These are phyloP conservation scores for Rhizodiscina lignyota DNA, from an alignment of 495 filamentous ascomycete species.

Conservation along the genomic window DNA sequence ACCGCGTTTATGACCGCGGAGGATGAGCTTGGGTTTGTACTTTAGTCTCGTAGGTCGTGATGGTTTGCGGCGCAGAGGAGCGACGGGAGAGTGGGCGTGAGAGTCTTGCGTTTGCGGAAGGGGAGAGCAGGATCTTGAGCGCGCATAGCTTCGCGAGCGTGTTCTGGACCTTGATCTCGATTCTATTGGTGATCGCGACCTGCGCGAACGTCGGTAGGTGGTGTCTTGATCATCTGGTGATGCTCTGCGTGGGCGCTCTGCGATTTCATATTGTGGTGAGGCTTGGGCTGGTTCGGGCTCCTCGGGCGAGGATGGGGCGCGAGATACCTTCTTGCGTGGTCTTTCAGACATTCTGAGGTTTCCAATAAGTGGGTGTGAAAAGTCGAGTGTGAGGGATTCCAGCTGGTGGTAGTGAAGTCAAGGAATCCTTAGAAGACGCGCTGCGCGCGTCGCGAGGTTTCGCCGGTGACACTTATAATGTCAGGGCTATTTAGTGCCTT, in stretches of 20 bases:
- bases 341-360: no score
- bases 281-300: conserved; percentile 7
- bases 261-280: conserved; percentile 8
- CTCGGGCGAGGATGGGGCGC: no score
- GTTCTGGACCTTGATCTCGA: conserved; percentile 4
- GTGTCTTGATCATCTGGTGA: no score
- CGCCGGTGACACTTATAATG: no score
- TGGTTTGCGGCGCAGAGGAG: conserved; percentile 6
- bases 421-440: no score
- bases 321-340: no score
- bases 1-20: conserved; percentile 60
- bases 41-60: conserved; percentile 30
- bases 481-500: no score
- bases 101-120: conserved; percentile 2
- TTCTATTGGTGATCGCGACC: conserved; percentile 2
- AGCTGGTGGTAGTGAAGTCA: no score
- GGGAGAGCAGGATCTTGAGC: neutral
- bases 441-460: no score
- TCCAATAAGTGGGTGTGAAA: no score
- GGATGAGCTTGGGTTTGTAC: conserved; percentile 44
- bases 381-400: no score
- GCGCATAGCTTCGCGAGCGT: conserved; percentile 1
- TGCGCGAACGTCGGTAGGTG: no score
- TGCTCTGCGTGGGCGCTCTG: conserved; percentile 10
- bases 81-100: neutral